Base-by-base conservation (phyloP, 352 stramenopile species). In the Pythium pectinolyticum region DNA sequence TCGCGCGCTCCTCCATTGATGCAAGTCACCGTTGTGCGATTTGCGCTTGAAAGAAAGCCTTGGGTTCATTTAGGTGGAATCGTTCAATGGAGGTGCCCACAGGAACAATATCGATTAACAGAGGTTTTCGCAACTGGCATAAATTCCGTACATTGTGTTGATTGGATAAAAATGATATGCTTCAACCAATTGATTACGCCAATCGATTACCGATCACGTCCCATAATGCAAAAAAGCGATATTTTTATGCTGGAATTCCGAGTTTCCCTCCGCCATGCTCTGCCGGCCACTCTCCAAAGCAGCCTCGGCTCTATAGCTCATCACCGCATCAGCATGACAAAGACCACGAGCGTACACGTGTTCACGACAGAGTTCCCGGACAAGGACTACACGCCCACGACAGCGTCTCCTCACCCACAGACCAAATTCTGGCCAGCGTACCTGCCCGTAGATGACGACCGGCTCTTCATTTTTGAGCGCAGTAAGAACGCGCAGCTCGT, bases 401-500 rank as follows among this genome's bases (percentile, higher is more conserved):
- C 80, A 9, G 60, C 67, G 46, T 90, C 81, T 0, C 54, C 69
- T 17, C 79, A 92, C 45, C 27, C 67, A 30, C 81, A 90, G 68
- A 86, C 74, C 49, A 73, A 85, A 50, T 67, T 89, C 39, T 92
- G 83, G 83, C 83, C 83, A 27, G 53, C 72, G 48, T 92, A 92
- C 40, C 70, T 92, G 53, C 72, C 83, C 17, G 63, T 75, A 49
- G 47, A 83, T 49, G 63, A 86, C 54, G 76, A 90, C 67, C 83
- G 81, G 10, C 58, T 90, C 48, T 74, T 86, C 62, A 70, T 92
- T 59, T 90, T 92, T 40, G 83, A 92, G 66, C 83, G 83, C 63
- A 88, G 75, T 50, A 92, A 92, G 72, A 92, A 92, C 57, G 83
- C 83, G 35, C 83, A 92, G 64, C 76, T 92, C 28, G 80, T 92